Conservation (phyloP, 176 grass and related monocot genomes). For the Oryza punctata region DNA sequence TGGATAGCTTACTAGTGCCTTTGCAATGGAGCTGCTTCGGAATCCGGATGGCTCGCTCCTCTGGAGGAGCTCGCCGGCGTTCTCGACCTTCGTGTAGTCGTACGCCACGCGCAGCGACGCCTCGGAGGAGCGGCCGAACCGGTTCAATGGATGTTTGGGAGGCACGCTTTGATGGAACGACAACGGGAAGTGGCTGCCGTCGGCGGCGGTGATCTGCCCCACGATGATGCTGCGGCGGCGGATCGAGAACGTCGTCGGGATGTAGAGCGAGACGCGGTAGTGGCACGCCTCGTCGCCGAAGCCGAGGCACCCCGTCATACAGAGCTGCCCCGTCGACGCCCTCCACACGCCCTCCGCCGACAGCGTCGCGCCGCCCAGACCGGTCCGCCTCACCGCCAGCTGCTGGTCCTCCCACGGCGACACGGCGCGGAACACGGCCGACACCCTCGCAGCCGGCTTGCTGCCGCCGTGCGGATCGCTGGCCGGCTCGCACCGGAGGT, state of each 20-base stretch:
- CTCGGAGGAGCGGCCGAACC: not conserved
- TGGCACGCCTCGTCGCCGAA: constrained; percentile 11
- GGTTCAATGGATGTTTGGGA: not conserved
- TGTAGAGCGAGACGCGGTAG: constrained; percentile 53
- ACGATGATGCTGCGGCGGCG: constrained; percentile 43
- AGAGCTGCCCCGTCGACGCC: constrained; percentile 43
- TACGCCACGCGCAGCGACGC: not conserved
- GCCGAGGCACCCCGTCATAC: constrained; percentile 59
- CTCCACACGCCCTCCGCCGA: constrained; percentile 58
- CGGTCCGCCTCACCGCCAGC: constrained; percentile 26
- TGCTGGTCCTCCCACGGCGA: constrained; percentile 36
- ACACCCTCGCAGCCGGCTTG: constrained; percentile 38
- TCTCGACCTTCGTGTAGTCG: constrained; percentile 49
- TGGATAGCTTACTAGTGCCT: constrained; percentile 49
- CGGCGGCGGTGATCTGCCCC: constrained; percentile 38
- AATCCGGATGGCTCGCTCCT: constrained; percentile 31
- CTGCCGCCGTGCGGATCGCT: not conserved
- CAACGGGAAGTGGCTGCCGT: constrained; percentile 7
- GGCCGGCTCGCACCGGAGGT: constrained; percentile 42
- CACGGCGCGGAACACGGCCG: constrained; percentile 50
- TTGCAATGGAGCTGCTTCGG: constrained; percentile 34
- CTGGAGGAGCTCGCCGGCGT: constrained; percentile 38
- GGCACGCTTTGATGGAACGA: not conserved
- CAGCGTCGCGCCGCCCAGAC: constrained; percentile 37
- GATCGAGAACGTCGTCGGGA: constrained; percentile 47